Evolutionary conservation across 306 rosid species (phyloP).

Genomic region (Begonia loranthoides): DNA sequence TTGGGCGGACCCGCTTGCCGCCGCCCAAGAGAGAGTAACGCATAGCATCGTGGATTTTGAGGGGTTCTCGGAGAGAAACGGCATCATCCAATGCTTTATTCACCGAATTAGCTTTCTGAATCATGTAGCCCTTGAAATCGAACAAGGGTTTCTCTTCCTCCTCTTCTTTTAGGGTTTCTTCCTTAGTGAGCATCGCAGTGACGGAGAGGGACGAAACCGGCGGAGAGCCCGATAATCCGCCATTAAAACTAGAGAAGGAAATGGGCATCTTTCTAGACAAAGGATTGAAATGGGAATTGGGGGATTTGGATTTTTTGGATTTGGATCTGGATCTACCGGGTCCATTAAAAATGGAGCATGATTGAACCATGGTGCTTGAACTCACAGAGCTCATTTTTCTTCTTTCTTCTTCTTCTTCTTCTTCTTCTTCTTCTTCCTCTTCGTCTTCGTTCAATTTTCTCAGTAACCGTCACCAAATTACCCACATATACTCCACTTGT

Average conservation of each 20-base stretch:
- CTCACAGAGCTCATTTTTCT: slow-evolving; percentile 21
- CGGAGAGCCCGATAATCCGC: neutral
- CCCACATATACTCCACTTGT: neutral
- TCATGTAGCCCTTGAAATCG: slow-evolving; percentile 32
- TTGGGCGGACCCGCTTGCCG: slow-evolving; percentile 44
- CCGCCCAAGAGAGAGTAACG: slow-evolving; percentile 57
- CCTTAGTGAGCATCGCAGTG: slow-evolving; percentile 14
- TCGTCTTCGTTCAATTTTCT: too few species aligned
- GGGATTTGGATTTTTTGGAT: slow-evolving; percentile 11
- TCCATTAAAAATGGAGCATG: slow-evolving; percentile 13
- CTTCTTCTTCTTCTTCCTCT: too few species aligned
- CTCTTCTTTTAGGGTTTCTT: slow-evolving; percentile 4
- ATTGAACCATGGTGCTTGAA: slow-evolving; percentile 14
- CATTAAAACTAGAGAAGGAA: slow-evolving; percentile 8
- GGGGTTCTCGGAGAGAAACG: slow-evolving; percentile 26
- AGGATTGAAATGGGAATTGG: neutral
- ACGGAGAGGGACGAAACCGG: slow-evolving; percentile 8
- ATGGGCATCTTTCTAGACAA: slow-evolving; percentile 6
- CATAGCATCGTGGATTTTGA: slow-evolving; percentile 41
- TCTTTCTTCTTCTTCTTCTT: neutral
- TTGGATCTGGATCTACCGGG: slow-evolving; percentile 11
- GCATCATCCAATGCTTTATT: slow-evolving; percentile 34
- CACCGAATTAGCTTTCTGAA: slow-evolving; percentile 19
- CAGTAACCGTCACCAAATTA: neutral
- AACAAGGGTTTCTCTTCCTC: slow-evolving; percentile 9